Percentiles rank a stretch among this genome's conserved stretches.
phyloP scores from a whole-genome alignment of 2,329 filamentous ascomycete species.

The Dothiorella sarmentorum region DNA sequence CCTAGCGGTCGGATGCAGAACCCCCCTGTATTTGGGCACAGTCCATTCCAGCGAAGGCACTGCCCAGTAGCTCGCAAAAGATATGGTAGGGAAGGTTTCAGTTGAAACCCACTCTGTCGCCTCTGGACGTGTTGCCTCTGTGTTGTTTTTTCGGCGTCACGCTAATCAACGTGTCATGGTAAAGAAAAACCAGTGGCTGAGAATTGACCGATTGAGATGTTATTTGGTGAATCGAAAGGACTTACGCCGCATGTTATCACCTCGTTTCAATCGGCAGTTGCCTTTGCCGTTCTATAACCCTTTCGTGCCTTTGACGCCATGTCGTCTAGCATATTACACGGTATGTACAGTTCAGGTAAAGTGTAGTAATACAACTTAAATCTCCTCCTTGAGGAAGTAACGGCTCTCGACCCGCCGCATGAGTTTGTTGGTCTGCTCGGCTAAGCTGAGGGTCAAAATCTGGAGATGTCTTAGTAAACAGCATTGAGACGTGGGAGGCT shows the following conservation, averaged over 20 bases:
- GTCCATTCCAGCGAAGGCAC: too few relatives aligned
- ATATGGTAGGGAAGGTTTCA: too few relatives aligned
- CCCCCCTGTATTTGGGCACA: too few relatives aligned
- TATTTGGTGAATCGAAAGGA: background rate
- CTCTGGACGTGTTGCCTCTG: too few relatives aligned
- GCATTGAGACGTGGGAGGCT: background rate
- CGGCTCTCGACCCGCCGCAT: slow-evolving; percentile 73
- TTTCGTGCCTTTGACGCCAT: background rate
- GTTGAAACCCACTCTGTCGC: too few relatives aligned
- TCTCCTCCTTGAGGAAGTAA: slow-evolving; percentile 47
- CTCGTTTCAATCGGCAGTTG: background rate
- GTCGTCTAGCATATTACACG: background rate
- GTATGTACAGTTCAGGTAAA: slow-evolving; percentile 3
- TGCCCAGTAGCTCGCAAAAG: too few relatives aligned
- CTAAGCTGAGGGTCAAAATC: slow-evolving; percentile 86
- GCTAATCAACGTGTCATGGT: background rate
- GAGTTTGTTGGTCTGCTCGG: slow-evolving; percentile 95
- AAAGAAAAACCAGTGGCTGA: background rate
- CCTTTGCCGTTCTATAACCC: background rate
- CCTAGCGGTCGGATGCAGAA: too few relatives aligned
- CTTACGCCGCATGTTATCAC: background rate
- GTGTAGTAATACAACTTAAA: slow-evolving; percentile 42
- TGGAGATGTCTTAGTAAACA: slow-evolving; percentile 25
- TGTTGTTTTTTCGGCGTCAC: too few relatives aligned
- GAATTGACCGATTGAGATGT: background rate